Evolutionary conservation across 176 grass and related monocot species (phyloP), one percentile per base, ranked within the genome.

Genomic region (Avena insularis): DNA sequence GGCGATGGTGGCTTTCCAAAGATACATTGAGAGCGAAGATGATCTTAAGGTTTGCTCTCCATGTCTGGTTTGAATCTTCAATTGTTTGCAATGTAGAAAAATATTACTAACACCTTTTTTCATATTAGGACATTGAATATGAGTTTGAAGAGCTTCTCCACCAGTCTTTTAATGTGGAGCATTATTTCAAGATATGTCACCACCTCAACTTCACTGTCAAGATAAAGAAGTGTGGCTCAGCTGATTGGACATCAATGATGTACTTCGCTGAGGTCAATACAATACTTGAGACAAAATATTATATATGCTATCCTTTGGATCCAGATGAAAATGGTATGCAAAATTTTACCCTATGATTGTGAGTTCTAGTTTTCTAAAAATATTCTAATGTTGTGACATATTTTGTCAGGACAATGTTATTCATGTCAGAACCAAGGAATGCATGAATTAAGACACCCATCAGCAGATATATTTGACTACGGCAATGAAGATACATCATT

Each of bases 361-460:
- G 25, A 29, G 21, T 2, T 65, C 25, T 27, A 31, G 0, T 65
- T 4, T 29, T 65, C 10, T 31, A 31, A 75, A 75, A 25, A 29
- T 0, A 29, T 75, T 75, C 12, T 75, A 75, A 75, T 14, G 1
- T 8, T 50, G 46, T 8, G 6, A 50, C 3, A 16, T 48, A 43
- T 43, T 50, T 75, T 75, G 46, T 7, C 14, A 29, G 71, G 71
- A 50, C 46, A 75, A 51, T 75, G 71, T 29, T 51, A 75, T 51
- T 46, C 71, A 48, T 80, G 56, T 27, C 11, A 25, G 78, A 63
- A 63, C 7, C n/a, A 80, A 63, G 78, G 78, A 61, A 80, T 80
- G 57, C 56, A 61, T 40, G 36, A 47, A 2, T 2, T 80, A 43
- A 80, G 8, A 20, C 38, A 80, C 36, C 57, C 78, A 63, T 27